Base-by-base conservation (phyloP, 306 rosid genomes). In the Coriaria nepalensis region DNA sequence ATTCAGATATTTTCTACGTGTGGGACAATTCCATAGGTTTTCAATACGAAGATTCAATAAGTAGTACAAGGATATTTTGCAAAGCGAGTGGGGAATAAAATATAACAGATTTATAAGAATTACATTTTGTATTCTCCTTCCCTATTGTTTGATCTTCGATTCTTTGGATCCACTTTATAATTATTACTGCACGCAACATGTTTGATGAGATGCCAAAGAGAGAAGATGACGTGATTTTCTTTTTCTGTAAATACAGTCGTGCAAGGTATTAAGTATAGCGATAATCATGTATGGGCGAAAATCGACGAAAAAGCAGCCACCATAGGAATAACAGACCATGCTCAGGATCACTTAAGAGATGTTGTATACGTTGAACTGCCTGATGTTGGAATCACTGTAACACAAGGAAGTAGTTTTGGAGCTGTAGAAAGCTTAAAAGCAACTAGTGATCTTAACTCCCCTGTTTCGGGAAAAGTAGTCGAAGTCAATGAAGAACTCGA, bases 351-450 rank as follows among this genome's bases (percentile, higher is more conserved):
- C 66, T 75, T 90, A 55, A 92, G 98, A 9, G 98, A 90, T 73
- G 98, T 81, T 65, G 95, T 90, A 12, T 90, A 79, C 35, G 92
- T 90, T 56, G 95, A 90, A 71, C 20, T 77, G 74, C 95, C 95
- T 2, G 98, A 90, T 45, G 75, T 81, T 32, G 95, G 98, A 36
- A 40, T 37, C 1, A 11, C 71, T 9, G 81, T 82, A 43, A 63
- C 62, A 33, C 86, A 90, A 46, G 98, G 93, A 6, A 62, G 43
- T 20, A 49, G 81, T 49, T 85, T 90, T 49, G 95, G 95, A 44
- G 98, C 98, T 2, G 95, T 90, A 35, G 98, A 90, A 69, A 90
- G 98, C 42, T 94, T 90, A 53, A 90, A 90, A 66, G 98, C 98
- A 50, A 85, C 94, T 8, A 90, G 98, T 60, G 98, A 90, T 68